phyloP scores from a whole-genome alignment of 129 eudicot genomes.

The Pseudognaphalium luteoalbum region DNA sequence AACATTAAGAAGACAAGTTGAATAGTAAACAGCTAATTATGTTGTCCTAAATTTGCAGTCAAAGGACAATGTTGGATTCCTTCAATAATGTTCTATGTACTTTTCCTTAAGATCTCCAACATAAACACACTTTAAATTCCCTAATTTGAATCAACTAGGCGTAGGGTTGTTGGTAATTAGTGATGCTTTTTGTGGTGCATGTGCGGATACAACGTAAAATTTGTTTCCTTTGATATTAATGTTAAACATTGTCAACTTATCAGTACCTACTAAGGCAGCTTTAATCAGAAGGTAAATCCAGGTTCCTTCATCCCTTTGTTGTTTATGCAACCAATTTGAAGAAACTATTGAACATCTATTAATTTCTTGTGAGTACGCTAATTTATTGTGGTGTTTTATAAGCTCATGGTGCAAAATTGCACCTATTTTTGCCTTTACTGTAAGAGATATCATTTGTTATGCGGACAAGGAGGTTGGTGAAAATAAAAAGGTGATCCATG shows the following conservation, averaged over 20 bases:
- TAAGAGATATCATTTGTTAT: too few relatives aligned
- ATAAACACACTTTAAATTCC: constrained; percentile 23
- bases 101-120: constrained; percentile 31
- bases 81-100: constrained; percentile 36
- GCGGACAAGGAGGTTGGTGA: too few relatives aligned
- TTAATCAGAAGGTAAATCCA: too few relatives aligned
- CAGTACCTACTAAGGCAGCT: too few relatives aligned
- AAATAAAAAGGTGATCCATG: too few relatives aligned
- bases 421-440: too few relatives aligned
- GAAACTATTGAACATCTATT: too few relatives aligned
- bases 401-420: too few relatives aligned
- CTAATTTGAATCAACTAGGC: constrained; percentile 28
- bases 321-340: too few relatives aligned
- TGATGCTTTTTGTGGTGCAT: constrained; percentile 12
- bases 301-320: too few relatives aligned
- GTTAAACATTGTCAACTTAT: neutral
- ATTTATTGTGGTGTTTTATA: too few relatives aligned
- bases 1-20: constrained; percentile 34
- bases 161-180: constrained; percentile 35
- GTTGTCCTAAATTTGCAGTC: constrained; percentile 40
- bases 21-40: constrained; percentile 34
- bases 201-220: neutral
- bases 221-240: neutral
- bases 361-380: too few relatives aligned
- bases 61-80: constrained; percentile 47